Percentiles rank a stretch among this genome's conserved stretches.
Evolutionary conservation across 805 yeast genomes (phyloP).

Genomic region (Ogataea ramenticola): DNA sequence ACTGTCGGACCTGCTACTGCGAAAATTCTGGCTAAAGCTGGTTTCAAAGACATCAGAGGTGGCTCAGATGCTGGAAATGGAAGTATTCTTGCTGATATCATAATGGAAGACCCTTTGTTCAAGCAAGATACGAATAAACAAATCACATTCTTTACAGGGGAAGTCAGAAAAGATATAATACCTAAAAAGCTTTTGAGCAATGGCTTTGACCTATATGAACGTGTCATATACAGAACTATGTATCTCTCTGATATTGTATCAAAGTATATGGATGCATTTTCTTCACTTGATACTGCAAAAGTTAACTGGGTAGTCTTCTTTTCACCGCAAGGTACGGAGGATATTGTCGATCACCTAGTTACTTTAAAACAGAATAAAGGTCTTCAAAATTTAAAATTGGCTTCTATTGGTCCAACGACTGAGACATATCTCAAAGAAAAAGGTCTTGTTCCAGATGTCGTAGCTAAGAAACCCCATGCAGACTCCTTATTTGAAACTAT

Average conservation of each 20-base stretch:
- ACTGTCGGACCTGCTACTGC: slow-evolving; percentile 93
- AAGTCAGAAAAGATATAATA: slow-evolving; percentile 71
- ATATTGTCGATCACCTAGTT: slow-evolving; percentile 40
- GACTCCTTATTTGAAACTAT: slow-evolving; percentile 40
- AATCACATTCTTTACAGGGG: slow-evolving; percentile 73
- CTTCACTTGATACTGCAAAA: slow-evolving; percentile 12
- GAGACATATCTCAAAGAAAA: slow-evolving; percentile 47
- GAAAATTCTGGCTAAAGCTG: slow-evolving; percentile 46
- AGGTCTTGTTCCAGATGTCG: slow-evolving; percentile 52
- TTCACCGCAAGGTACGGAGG: slow-evolving; percentile 82
- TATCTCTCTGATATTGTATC: slow-evolving; percentile 38
- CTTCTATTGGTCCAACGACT: slow-evolving; percentile 93
- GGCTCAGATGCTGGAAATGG: slow-evolving; percentile 83
- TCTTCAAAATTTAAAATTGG: slow-evolving; percentile 36
- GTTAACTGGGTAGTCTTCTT: slow-evolving; percentile 74
- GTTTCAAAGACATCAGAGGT: slow-evolving; percentile 65
- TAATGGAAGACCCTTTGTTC: slow-evolving; percentile 31
- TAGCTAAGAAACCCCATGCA: slow-evolving; percentile 71
- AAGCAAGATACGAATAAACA: slow-evolving; percentile 18
- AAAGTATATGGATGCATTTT: slow-evolving; percentile 19
- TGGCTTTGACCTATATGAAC: slow-evolving; percentile 45
- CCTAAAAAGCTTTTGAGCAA: slow-evolving; percentile 48
- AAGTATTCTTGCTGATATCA: slow-evolving; percentile 53
- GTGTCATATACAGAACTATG: slow-evolving; percentile 63
- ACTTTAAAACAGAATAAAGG: slow-evolving; percentile 15